These are phyloP conservation scores for Rubia balearica DNA, from an alignment of 305 asterid genomes.

Conservation along the genomic window DNA sequence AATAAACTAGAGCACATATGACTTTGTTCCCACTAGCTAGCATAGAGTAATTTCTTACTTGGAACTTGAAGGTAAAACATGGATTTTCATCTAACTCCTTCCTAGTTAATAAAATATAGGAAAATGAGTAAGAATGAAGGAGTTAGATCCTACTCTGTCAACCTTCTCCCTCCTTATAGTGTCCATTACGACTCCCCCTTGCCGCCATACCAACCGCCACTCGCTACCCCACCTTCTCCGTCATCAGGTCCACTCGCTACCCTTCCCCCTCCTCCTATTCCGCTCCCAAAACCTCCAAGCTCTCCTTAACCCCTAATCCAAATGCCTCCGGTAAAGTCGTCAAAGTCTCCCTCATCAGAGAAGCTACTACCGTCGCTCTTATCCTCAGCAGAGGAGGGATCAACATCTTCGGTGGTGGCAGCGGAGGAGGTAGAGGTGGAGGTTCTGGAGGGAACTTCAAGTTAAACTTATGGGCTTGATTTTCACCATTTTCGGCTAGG, in stretches of 20 bases:
- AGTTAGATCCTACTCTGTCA: conserved; percentile 26
- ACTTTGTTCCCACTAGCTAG: too few species aligned
- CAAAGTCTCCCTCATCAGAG: conserved; percentile 16
- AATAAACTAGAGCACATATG: too few species aligned
- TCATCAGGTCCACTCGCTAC: conserved; percentile 24
- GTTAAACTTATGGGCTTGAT: conserved; percentile 57
- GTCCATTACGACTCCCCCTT: conserved; percentile 21
- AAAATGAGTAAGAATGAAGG: neutral
- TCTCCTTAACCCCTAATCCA: conserved; percentile 23
- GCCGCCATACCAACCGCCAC: conserved; percentile 12
- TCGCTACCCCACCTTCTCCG: conserved; percentile 8
- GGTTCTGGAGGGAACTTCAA: conserved; percentile 47
- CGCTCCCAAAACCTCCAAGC: conserved; percentile 49
- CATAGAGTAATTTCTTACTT: neutral
- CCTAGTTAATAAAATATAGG: conserved; percentile 1
- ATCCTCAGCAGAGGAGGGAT: conserved; percentile 25
- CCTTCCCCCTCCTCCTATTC: neutral
- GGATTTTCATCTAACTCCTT: neutral
- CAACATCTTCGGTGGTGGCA: conserved; percentile 9
- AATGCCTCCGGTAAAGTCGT: conserved; percentile 20
- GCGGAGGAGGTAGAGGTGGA: conserved; percentile 25
- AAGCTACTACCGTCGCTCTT: conserved; percentile 15
- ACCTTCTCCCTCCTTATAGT: conserved; percentile 20
- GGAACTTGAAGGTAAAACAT: neutral
- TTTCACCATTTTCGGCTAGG: conserved; percentile 46